Evolutionary conservation across 2,329 filamentous ascomycete genomes (phyloP), one percentile per base, ranked within the genome.

Genomic region (Calonectria henricotiae): DNA sequence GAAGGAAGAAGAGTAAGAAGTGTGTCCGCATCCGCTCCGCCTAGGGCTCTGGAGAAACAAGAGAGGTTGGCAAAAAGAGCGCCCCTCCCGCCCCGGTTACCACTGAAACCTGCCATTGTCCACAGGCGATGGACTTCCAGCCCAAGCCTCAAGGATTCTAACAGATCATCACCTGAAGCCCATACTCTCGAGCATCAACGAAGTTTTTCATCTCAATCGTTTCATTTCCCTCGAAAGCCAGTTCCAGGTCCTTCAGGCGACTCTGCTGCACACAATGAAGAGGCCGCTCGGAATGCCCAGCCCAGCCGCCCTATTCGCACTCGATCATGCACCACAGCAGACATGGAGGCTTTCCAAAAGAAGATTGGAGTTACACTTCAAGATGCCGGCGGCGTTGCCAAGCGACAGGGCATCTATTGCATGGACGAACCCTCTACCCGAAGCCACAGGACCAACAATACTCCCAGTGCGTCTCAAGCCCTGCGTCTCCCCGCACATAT

Each of bases 201-300:
- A 39, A 58, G 32, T 12, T 58, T 39, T 25, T 58, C 51, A 3
- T 37, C 51, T 6, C 51, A 39, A 13, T 37, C 51, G 5, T 58
- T 58, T 15, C 51, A 58, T 30, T 39, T 58, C n/a, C 51, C 51
- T 17, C 51, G 51, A 7, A 58, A 39, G 12, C 51, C 32, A 23
- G 23, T 30, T 2, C 13, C 37, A 6, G 35, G 20, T 12, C 13
- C 32, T 2, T 5, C 12, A 25, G 8, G 17, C 6, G 35, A 37
- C 6, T n/a, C 51, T 13, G 17, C 27, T 5, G 13, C 17, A 17
- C 8, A 13, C 15, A 51, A 32, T 4, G 15, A n/a, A 11, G 13
- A 11, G 2, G 9, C 20, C 1, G 20, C 32, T 12, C n/a, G 39
- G 6, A 1, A 11, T 3, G 3, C 11, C 3, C 9, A 15, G 8